phyloP scores from a whole-genome alignment of 495 filamentous ascomycete genomes.

The Aspergillus affinis region DNA sequence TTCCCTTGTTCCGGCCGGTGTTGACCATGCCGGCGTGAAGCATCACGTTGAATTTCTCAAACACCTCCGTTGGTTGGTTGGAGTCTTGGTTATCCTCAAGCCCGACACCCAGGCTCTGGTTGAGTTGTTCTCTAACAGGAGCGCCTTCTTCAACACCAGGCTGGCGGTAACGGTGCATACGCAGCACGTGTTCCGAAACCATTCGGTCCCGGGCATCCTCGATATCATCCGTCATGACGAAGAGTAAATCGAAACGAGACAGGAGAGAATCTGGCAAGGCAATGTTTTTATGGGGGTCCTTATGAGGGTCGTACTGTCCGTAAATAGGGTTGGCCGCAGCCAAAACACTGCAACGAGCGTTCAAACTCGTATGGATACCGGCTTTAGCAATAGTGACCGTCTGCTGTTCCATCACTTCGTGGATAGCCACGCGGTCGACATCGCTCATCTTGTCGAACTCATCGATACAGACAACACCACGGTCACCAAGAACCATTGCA shows the following conservation, averaged over 20 bases:
- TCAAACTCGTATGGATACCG: constrained; percentile 96
- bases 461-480: constrained; percentile 98
- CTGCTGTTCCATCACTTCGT: constrained; percentile 99
- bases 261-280: constrained; percentile 95
- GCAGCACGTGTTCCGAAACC: constrained; percentile 93
- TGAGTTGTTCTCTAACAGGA: constrained; percentile 83
- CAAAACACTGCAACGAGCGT: constrained; percentile 94
- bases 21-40: constrained; percentile 88
- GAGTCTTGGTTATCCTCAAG: constrained; percentile 73
- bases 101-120: constrained; percentile 86
- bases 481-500: constrained; percentile 97
- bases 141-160: constrained; percentile 93
- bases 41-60: constrained; percentile 95
- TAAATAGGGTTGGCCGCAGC: constrained; percentile 98
- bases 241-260: constrained; percentile 98
- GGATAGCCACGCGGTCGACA: constrained; percentile 95
- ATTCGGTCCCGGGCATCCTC: constrained; percentile 88
- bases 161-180: constrained; percentile 96
- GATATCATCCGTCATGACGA: constrained; percentile 97
- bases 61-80: constrained; percentile 79
- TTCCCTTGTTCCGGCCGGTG: constrained; percentile 65
- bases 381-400: constrained; percentile 99
- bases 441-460: constrained; percentile 99
- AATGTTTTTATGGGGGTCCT: constrained; percentile 98
- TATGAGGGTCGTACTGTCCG: constrained; percentile 97